Conservation (phyloP, 306 rosid species). For the Dicorynia guianensis region DNA sequence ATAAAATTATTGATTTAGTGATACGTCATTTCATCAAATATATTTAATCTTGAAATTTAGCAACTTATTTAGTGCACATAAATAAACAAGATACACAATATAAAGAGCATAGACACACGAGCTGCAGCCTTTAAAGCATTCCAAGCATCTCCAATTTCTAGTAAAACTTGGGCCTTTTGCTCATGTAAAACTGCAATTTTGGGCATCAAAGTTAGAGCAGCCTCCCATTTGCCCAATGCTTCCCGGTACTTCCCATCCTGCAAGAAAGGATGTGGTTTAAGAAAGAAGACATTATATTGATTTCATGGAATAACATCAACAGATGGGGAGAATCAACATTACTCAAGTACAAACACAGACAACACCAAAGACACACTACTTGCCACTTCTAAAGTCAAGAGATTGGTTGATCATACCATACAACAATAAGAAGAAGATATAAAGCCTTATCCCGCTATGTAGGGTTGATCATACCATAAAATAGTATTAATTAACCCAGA, state of each 20-base stretch:
- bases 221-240: slow-evolving; percentile 91
- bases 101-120: slow-evolving; percentile 54
- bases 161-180: slow-evolving; percentile 88
- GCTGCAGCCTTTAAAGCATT: slow-evolving; percentile 86
- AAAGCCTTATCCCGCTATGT: too few relatives aligned
- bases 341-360: background rate
- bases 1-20: background rate
- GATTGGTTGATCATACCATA: background rate
- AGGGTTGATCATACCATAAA: background rate
- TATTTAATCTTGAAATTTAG: slow-evolving; percentile 9
- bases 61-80: slow-evolving; percentile 12
- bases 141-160: slow-evolving; percentile 94
- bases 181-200: slow-evolving; percentile 74
- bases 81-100: slow-evolving; percentile 18
- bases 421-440: too few relatives aligned
- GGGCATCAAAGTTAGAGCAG: slow-evolving; percentile 80
- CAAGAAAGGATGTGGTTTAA: slow-evolving; percentile 20
- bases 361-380: background rate
- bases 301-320: background rate
- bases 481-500: too few relatives aligned
- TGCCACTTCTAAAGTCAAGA: slow-evolving; percentile 15
- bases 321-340: background rate
- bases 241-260: slow-evolving; percentile 80
- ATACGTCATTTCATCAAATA: slow-evolving; percentile 12
- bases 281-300: slow-evolving; percentile 30